Base-by-base conservation (phyloP, 805 yeast genomes). In the Suhomyces emberorum region DNA sequence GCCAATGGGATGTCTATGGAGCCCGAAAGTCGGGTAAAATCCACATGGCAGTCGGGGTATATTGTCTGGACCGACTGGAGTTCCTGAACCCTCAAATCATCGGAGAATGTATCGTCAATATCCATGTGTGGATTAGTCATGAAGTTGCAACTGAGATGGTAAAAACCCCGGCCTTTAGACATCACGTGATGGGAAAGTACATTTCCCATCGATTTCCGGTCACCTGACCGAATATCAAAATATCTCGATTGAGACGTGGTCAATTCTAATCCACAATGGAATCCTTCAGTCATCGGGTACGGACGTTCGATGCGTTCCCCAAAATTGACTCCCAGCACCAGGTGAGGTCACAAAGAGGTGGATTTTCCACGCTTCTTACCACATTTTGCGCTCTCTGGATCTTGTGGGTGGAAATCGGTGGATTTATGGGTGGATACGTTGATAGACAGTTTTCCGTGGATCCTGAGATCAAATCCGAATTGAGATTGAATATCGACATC, bases 321-420 rank as follows among this genome's bases (percentile, higher is more conserved):
- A 69, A 69, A 43, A 70, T 68, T 20, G 65, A 62, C 36, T 52
- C 70, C 4, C 63, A 64, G 48, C 88, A 87, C 51, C 73, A 81
- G 30, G 83, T 83, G 32, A 68, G 87, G 45, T 83, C 95, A 1
- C 63, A 75, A 19, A 70, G 93, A 43, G 96, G 96, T 23, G 89
- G 93, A 4, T 55, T 76, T 12, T 76, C 88, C 11, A 81, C 95
- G 0, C 47, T 87, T 3, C 28, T 83, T 32, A 79, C 88, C 11
- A 68, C 74, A n/a, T 45, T 83, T 17, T 69, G 74, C 39, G 74
- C 84, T 12, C 50, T 87, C 11, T 76, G 88, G 51, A 65, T 89
- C 24, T 59, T 86, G 4, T 91, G 95, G 86, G 76, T 86, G 10
- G 95, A 89, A 54, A 61, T 88, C 19, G 95, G 97, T 6, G 82